Evolutionary conservation across 257 asterid genomes (phyloP).

Genomic region (Plantago ovata): DNA sequence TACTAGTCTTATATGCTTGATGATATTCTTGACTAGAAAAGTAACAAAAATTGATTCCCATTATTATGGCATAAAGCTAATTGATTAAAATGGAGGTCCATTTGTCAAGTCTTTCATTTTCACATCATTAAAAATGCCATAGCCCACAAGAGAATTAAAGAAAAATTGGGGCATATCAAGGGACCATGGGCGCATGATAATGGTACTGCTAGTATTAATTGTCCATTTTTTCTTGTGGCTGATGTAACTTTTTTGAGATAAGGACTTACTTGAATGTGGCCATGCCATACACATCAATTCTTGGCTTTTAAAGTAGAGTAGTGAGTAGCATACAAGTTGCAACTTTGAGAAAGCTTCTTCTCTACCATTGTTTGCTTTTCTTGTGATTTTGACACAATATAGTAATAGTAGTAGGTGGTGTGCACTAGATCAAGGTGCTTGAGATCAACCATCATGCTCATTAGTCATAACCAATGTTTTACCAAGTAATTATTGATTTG

Average conservation of each 20-base stretch:
- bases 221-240: conserved; percentile 17
- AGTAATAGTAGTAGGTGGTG: too few relatives aligned
- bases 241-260: conserved; percentile 23
- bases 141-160: background rate
- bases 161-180: conserved; percentile 18
- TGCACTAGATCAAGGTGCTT: background rate
- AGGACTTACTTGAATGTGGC: conserved; percentile 15
- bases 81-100: background rate
- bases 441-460: conserved; percentile 9
- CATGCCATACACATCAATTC: conserved; percentile 7
- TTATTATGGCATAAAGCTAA: conserved; percentile 11
- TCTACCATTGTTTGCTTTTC: conserved; percentile 10
- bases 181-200: conserved; percentile 22
- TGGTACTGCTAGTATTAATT: background rate
- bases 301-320: background rate
- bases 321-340: conserved; percentile 17
- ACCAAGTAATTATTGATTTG: background rate
- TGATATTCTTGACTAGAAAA: conserved; percentile 1
- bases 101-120: conserved; percentile 21
- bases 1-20: background rate
- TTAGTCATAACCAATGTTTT: background rate
- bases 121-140: conserved; percentile 7
- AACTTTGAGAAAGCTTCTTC: conserved; percentile 1
- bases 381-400: conserved; percentile 16
- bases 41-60: conserved; percentile 15